Evolutionary conservation across 1,139 yeast species (phyloP).

Genomic region (Hanseniaspora uvarum): DNA sequence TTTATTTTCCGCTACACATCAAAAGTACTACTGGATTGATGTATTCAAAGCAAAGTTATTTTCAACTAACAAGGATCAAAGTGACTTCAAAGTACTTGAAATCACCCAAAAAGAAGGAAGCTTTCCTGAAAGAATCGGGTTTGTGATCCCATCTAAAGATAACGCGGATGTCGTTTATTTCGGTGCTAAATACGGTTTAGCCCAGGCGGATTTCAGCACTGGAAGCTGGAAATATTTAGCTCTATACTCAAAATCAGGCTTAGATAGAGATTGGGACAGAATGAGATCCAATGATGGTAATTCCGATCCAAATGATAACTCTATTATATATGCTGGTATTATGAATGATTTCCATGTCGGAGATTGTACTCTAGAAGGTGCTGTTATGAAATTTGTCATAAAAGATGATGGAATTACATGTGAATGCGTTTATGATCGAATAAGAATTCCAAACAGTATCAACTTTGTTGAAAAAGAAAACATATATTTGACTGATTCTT

Average conservation of each 20-base stretch:
- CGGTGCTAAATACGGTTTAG: conserved; percentile 52
- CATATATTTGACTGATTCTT: conserved; percentile 66
- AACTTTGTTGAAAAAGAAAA: conserved; percentile 45
- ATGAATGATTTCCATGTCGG: conserved; percentile 49
- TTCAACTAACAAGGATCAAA: conserved; percentile 25
- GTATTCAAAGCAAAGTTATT: conserved; percentile 51
- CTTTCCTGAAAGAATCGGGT: conserved; percentile 44
- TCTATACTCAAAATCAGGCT: conserved; percentile 29
- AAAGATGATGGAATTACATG: conserved; percentile 23
- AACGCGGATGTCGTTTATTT: conserved; percentile 37
- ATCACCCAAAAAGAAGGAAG: conserved; percentile 24
- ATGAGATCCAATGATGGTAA: conserved; percentile 67
- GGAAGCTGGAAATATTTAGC: conserved; percentile 38
- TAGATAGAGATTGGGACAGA: conserved; percentile 24
- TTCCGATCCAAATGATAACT: conserved; percentile 54
- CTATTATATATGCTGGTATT: conserved; percentile 56
- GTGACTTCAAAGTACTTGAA: conserved; percentile 25
- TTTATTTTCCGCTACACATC: conserved; percentile 48
- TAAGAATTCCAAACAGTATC: conserved; percentile 65
- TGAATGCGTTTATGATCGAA: conserved; percentile 31
- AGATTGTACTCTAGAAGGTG: conserved; percentile 31
- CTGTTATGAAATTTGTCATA: conserved; percentile 30
- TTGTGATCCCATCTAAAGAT: conserved; percentile 46
- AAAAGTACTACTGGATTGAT: conserved; percentile 60
- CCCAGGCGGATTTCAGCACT: conserved; percentile 39